A percentile compares a stretch with the other conserved stretches of the same genome.
phyloP scores from a whole-genome alignment of 2,329 filamentous ascomycete species.

The Ophiosphaerella herpotricha region DNA sequence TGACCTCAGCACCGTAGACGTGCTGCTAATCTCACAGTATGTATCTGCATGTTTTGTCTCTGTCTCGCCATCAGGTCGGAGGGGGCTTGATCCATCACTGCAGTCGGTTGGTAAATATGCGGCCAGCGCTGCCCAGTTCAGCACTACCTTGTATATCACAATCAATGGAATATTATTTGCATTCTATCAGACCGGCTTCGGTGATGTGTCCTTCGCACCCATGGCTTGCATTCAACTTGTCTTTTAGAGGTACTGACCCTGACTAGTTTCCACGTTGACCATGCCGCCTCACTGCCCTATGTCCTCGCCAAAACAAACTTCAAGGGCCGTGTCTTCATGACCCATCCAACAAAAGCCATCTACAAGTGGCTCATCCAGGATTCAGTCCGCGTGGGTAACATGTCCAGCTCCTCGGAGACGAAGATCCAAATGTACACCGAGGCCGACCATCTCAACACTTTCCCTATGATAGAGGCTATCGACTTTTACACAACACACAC shows the following conservation, averaged over 20 bases:
- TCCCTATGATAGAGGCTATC: conserved; percentile 93
- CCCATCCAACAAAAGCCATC: conserved; percentile 97
- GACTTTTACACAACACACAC: conserved; percentile 98
- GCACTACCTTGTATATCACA: conserved; percentile 43
- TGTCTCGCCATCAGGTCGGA: conserved; percentile 19
- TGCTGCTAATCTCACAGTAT: conserved; percentile 99
- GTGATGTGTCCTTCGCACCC: conserved; percentile 37
- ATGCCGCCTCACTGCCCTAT: conserved; percentile 97
- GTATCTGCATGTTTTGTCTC: conserved; percentile 50
- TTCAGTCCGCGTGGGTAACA: conserved; percentile 86
- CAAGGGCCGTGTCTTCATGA: conserved; percentile 96
- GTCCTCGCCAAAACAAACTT: conserved; percentile 98
- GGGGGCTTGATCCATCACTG: conserved; percentile 38
- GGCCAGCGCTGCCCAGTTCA: conserved; percentile 20
- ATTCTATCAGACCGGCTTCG: conserved; percentile 39
- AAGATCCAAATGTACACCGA: conserved; percentile 83
- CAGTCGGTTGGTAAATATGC: conserved; percentile 31
- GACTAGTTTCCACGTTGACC: conserved; percentile 91
- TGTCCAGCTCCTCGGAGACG: conserved; percentile 63
- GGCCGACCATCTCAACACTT: conserved; percentile 90
- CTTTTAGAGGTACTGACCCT: conserved; percentile 21
- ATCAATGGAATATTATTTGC: conserved; percentile 49
- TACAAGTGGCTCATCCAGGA: conserved; percentile 99
- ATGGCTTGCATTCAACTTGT: neutral
- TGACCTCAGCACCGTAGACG: conserved; percentile 94